Percentiles rank a stretch among this genome's conserved stretches.
Conservation (phyloP, 176 grass and related monocot species). For the Phyllostachys edulis region DNA sequence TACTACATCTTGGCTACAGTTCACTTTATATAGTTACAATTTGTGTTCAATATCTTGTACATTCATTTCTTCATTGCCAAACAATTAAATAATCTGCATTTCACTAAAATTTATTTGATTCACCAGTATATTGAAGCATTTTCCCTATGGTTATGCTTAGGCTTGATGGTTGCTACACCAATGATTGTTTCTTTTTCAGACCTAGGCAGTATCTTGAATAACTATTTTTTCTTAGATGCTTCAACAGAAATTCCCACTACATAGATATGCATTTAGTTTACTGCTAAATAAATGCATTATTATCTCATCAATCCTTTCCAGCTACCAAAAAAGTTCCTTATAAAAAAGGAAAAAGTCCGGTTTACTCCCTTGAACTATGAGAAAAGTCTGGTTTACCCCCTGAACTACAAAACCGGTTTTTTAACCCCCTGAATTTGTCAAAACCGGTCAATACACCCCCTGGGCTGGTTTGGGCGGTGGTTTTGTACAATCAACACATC, state of each 20-base stretch:
- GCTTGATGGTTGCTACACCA: background rate
- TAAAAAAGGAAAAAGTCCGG: too few relatives aligned
- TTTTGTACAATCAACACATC: too few relatives aligned
- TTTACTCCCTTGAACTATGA: too few relatives aligned
- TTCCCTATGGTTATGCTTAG: background rate
- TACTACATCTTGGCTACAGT: background rate
- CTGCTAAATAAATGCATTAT: background rate
- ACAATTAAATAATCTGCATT: constrained; percentile 7
- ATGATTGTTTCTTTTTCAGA: background rate
- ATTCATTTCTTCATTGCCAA: background rate
- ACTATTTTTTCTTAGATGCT: background rate
- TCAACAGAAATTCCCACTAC: background rate
- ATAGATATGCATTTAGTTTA: background rate
- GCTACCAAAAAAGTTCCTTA: background rate
- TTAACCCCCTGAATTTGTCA: too few relatives aligned
- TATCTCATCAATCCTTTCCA: background rate
- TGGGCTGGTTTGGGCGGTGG: too few relatives aligned
- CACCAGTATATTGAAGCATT: background rate
- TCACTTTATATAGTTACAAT: background rate
- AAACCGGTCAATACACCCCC: too few relatives aligned
- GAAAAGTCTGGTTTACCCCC: too few relatives aligned
- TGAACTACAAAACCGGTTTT: too few relatives aligned
- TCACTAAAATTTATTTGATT: background rate
- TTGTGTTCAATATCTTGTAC: background rate
- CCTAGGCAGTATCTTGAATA: constrained; percentile 1